Conservation (phyloP, 257 asterid genomes). For the Rhazya stricta region DNA sequence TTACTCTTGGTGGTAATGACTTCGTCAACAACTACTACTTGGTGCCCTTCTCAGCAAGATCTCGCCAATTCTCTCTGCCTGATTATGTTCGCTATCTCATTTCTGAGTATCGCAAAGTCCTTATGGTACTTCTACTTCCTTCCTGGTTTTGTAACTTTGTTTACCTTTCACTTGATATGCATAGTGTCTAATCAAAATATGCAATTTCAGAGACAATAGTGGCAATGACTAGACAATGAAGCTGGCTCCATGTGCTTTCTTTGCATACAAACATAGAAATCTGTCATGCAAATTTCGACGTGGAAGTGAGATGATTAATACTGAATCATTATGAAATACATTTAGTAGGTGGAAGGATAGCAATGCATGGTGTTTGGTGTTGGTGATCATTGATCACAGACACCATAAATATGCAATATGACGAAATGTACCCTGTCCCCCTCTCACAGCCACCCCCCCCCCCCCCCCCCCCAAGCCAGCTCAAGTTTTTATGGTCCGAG, state of each 20-base stretch:
- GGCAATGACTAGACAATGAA: too few relatives aligned
- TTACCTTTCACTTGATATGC: background rate
- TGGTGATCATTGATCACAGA: too few relatives aligned
- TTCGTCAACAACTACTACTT: slow-evolving; percentile 84
- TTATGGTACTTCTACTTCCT: slow-evolving; percentile 30
- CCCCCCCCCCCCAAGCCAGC: too few relatives aligned
- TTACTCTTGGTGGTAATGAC: slow-evolving; percentile 86
- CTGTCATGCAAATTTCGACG: background rate
- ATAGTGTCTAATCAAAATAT: background rate
- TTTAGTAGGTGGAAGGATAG: background rate
- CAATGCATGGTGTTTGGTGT: background rate
- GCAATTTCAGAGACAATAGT: background rate
- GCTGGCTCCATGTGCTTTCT: background rate
- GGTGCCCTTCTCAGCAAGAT: slow-evolving; percentile 77
- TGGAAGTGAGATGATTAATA: background rate
- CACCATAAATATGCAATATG: slow-evolving; percentile 5
- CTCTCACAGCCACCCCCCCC: background rate
- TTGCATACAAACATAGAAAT: background rate
- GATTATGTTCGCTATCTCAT: slow-evolving; percentile 58
- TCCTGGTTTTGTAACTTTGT: background rate
- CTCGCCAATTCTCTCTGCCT: slow-evolving; percentile 64
- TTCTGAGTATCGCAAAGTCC: slow-evolving; percentile 63
- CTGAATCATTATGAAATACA: slow-evolving; percentile 6
- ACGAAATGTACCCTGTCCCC: background rate
- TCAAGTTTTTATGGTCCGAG: background rate